phyloP scores from a whole-genome alignment of 148 eudicot genomes.

The Nepenthes gracilis region DNA sequence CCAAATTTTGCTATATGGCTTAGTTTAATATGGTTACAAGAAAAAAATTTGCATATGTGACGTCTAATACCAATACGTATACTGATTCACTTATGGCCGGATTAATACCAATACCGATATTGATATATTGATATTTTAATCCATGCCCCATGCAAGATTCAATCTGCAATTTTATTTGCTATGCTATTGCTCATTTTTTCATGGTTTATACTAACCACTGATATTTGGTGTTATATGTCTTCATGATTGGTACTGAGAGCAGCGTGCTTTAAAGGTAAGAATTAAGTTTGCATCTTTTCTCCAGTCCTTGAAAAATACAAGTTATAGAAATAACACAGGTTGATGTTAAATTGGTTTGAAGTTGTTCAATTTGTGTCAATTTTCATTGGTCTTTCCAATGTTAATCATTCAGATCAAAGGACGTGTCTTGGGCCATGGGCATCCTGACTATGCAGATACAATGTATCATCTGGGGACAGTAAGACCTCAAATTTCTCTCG shows the following conservation, averaged over 20 bases:
- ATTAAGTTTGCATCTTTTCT: not conserved
- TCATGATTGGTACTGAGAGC: slow-evolving; percentile 26
- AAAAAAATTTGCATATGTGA: too few relatives aligned
- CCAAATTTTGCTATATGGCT: too few relatives aligned
- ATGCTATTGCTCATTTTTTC: not conserved
- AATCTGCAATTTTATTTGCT: too few relatives aligned
- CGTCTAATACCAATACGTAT: too few relatives aligned
- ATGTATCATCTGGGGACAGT: slow-evolving; percentile 96
- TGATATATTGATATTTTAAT: too few relatives aligned
- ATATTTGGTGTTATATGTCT: slow-evolving; percentile 13
- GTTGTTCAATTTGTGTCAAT: not conserved
- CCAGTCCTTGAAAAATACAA: not conserved
- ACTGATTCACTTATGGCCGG: too few relatives aligned
- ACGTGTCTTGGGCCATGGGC: slow-evolving; percentile 73
- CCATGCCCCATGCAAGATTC: too few relatives aligned
- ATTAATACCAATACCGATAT: too few relatives aligned
- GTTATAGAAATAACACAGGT: too few relatives aligned
- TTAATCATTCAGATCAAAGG: slow-evolving; percentile 57
- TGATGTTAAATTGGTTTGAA: too few relatives aligned
- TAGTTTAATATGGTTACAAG: too few relatives aligned
- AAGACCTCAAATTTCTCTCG: slow-evolving; percentile 10
- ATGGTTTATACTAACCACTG: slow-evolving; percentile 9
- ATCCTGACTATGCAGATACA: slow-evolving; percentile 85
- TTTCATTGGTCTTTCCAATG: not conserved
- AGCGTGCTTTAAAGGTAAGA: slow-evolving; percentile 91